phyloP scores from a whole-genome alignment of 768 basidiomycete species.

The Auriscalpium orientale region DNA sequence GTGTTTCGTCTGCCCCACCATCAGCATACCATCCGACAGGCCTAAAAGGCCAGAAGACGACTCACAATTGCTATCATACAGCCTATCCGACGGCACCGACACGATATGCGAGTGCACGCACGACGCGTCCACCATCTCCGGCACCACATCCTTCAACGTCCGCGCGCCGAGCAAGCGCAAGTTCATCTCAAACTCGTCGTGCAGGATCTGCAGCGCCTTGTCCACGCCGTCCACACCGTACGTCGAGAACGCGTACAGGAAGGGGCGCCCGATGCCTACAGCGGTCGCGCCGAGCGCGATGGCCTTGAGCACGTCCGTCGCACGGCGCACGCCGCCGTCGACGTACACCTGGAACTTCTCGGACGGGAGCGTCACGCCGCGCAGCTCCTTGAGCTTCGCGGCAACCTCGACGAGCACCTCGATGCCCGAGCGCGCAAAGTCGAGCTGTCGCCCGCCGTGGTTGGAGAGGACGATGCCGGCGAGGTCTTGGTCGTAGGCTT shows the following conservation, averaged over 20 bases:
- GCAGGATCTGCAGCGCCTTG: constrained; percentile 70
- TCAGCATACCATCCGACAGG: neutral
- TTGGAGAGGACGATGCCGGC: constrained; percentile 49
- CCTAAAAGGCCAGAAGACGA: constrained; percentile 11
- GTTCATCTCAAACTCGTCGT: constrained; percentile 99
- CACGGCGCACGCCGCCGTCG: constrained; percentile 92
- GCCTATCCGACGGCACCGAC: constrained; percentile 60
- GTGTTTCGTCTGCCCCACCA: constrained; percentile 30
- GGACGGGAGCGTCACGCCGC: constrained; percentile 70
- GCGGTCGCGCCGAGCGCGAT: constrained; percentile 87
- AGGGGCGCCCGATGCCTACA: constrained; percentile 80
- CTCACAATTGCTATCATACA: constrained; percentile 82
- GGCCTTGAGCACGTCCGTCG: constrained; percentile 86
- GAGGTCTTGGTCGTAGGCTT: constrained; percentile 39
- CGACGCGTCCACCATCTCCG: constrained; percentile 84
- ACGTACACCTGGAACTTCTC: constrained; percentile 78
- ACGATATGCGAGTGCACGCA: constrained; percentile 61
- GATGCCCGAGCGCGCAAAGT: constrained; percentile 36
- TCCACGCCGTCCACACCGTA: constrained; percentile 88
- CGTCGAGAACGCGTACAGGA: constrained; percentile 81
- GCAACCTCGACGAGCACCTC: constrained; percentile 61
- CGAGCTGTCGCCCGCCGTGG: constrained; percentile 53
- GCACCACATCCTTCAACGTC: constrained; percentile 70
- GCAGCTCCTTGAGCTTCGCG: constrained; percentile 52
- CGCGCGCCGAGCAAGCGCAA: constrained; percentile 86